Conservation (phyloP, 306 rosid species). For the Elaeagnus macrophylla region DNA sequence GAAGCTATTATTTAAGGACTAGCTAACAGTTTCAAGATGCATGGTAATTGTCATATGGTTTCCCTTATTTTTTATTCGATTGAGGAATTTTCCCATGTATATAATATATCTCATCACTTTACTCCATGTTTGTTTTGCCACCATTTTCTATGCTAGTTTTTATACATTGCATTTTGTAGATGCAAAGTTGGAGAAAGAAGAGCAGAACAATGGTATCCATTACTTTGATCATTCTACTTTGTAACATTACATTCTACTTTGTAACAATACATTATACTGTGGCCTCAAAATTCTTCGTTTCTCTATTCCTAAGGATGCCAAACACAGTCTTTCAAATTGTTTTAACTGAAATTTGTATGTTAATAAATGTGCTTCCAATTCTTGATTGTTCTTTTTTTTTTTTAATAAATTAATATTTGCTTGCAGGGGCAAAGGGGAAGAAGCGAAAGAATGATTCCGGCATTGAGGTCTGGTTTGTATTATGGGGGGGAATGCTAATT, state of each 20-base stretch:
- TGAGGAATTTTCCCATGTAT: background rate
- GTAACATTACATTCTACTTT: background rate
- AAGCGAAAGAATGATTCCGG: slow-evolving; percentile 69
- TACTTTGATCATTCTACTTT: slow-evolving; percentile 12
- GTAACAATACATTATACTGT: background rate
- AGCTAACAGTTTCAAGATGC: slow-evolving; percentile 1
- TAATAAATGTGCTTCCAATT: no score
- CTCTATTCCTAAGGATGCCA: background rate
- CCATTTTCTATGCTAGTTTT: slow-evolving; percentile 10
- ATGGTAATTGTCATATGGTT: no score
- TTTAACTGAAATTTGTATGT: no score
- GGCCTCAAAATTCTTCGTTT: background rate
- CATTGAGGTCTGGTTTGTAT: slow-evolving; percentile 54
- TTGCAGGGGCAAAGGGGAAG: slow-evolving; percentile 72
- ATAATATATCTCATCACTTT: background rate
- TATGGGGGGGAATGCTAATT: slow-evolving; percentile 1
- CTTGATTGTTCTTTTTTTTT: no score
- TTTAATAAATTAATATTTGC: slow-evolving; percentile 18
- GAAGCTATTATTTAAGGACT: background rate
- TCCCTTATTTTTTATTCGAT: no score
- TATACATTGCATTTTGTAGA: slow-evolving; percentile 39
- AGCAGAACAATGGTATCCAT: slow-evolving; percentile 49
- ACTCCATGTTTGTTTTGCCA: background rate
- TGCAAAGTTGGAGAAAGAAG: slow-evolving; percentile 70
- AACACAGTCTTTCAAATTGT: no score